Evolutionary conservation across 306 rosid species (phyloP), one percentile per base, ranked within the genome.

Genomic region (Albizia julibrissin): DNA sequence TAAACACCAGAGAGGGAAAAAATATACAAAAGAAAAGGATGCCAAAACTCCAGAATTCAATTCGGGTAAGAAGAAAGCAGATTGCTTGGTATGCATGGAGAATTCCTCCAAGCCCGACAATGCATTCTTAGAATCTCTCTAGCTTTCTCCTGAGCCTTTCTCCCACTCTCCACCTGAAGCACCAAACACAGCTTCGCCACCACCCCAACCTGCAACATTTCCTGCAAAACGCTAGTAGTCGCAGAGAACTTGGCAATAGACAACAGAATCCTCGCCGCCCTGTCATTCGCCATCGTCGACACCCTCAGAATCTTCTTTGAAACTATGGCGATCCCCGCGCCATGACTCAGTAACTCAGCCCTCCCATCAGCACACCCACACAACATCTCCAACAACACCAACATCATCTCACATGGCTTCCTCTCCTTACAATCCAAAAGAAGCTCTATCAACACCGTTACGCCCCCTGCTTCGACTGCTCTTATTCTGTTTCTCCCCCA

Each of bases 281-380:
- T 86, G 71, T 95, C 98, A 37, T 84, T 93, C 0, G 87, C 97
- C 78, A 89, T 13, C 0, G 80, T 82, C 0, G 98, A 95, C 37
- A 95, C 94, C 86, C 98, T 87, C 27, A 95, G 83, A 56, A 95
- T 92, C 89, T 90, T 91, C 82, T 95, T 95, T 0, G 98, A 89
- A 8, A 95, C 95, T 2, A 91, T 72, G 7, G 97, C 97, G 0
- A 95, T 74, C 4, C 98, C 98, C 0, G 97, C 98, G 3, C 90
- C 94, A 10, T 95, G 98, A 5, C 61, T 76, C 75, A 95, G 49
- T 21, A 95, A 80, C 62, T 88, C 89, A 7, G 98, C 97, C 3
- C 98, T 80, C 6, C 98, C 98, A 56, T 95, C 98, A 0, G 98
- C 97, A 27, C 93, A 89, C 56, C 89, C 91, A 69, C 98, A 93